Evolutionary conservation across 495 filamentous ascomycete species (phyloP), one percentile per base, ranked within the genome.

Genomic region (Neurospora sp.): DNA sequence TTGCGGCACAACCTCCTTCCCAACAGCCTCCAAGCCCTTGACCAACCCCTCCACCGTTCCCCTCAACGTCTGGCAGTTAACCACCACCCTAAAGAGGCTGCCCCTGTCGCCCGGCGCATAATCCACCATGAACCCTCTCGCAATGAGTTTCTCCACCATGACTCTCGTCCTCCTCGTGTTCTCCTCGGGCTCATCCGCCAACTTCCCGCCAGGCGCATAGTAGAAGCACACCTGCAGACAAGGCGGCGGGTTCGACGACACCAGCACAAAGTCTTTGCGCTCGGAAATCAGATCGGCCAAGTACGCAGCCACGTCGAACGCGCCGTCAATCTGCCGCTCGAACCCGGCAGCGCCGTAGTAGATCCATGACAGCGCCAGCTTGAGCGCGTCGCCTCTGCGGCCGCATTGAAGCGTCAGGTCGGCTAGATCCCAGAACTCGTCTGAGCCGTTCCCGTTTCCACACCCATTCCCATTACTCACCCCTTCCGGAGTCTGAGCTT

Each of bases 171-270:
- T 82, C 76, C 81, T 83, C 73, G 90, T 91, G 79, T 93, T 94
- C 70, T 86, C 85, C 74, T 87, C 87, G n/a, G 77, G 80, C 9
- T 85, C 83, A 42, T 82, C 81, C 0, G 79, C 77, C 76, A 93
- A 75, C 74, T 81, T 72, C 6, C 89, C 87, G 35, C 83, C 85
- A 0, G 88, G 88, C 0, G 89, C 89, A 76, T 92, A 95, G 79
- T 96, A 97, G 79, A 97, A 98, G 83, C 95, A 98, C 20, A 98
- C 92, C 84, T 98, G 95, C 76, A 97, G 82, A 82, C 94, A 98
- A 7, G 94, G 93, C 48, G 93, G 91, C 68, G 94, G 92, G 73
- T 92, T 89, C 70, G 89, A 83, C 27, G 89, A 91, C 10, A 96
- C 86, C 42, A 96, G 86, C 53, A 88, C 82, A 76, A 98, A 91